These are phyloP conservation scores for Hibiscus syriacus DNA, from an alignment of 345 rosid species.

Conservation along the genomic window DNA sequence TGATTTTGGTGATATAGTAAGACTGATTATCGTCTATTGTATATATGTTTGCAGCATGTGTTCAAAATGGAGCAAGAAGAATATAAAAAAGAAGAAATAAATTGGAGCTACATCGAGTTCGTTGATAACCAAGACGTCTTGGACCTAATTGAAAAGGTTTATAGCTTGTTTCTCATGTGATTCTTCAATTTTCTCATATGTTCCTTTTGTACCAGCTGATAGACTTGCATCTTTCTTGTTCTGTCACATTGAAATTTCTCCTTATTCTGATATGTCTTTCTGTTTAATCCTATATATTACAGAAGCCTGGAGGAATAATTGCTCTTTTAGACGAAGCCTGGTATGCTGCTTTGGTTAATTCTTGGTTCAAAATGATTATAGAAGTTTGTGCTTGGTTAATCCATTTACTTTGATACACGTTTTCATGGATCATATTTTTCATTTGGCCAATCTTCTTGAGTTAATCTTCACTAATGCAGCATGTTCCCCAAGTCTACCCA, in stretches of 20 bases:
- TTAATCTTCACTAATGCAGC: constrained; percentile 30
- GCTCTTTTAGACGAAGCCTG: constrained; percentile 78
- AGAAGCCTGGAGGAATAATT: constrained; percentile 82
- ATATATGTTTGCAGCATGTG: constrained; percentile 46
- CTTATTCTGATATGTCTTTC: not conserved
- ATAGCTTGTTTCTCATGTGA: not conserved
- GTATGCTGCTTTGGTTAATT: constrained; percentile 26
- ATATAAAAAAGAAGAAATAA: constrained; percentile 56
- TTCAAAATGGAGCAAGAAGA: constrained; percentile 82
- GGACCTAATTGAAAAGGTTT: constrained; percentile 70
- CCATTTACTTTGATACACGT: not conserved
- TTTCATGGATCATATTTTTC: not conserved
- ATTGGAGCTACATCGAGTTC: constrained; percentile 78
- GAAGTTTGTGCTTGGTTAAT: not conserved
- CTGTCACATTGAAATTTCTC: not conserved
- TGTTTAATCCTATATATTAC: constrained; percentile 15
- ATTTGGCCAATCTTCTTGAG: not conserved
- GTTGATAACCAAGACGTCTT: constrained; percentile 72
- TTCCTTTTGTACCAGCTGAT: not conserved
- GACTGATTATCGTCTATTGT: constrained; percentile 6
- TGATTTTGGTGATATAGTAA: not conserved
- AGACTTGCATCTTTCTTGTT: not conserved
- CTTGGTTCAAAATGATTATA: constrained; percentile 6
- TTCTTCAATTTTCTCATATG: not conserved
- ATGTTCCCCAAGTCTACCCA: constrained; percentile 84